Evolutionary conservation across 495 filamentous ascomycete species (phyloP).

Genomic region (Aspergillus coremiiformis): DNA sequence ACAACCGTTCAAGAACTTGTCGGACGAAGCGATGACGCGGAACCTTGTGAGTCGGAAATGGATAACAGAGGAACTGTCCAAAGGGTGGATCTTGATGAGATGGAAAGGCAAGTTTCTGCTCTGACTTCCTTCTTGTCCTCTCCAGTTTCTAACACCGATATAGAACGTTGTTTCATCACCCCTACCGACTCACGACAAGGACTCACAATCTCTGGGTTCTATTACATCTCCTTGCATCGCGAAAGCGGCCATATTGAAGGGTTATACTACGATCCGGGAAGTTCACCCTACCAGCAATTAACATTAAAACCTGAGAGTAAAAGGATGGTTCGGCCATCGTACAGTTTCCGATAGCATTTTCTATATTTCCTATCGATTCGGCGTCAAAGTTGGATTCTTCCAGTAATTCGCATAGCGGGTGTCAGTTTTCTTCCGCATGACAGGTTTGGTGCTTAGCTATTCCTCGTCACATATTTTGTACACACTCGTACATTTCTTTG

Average conservation of each 20-base stretch:
- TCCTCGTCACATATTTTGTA: background rate
- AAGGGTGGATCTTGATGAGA: slow-evolving; percentile 66
- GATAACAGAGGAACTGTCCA: slow-evolving; percentile 44
- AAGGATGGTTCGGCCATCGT: slow-evolving; percentile 37
- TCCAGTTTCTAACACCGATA: slow-evolving; percentile 3
- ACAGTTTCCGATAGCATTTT: slow-evolving; percentile 30
- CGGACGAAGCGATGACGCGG: slow-evolving; percentile 51
- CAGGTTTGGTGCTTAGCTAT: background rate
- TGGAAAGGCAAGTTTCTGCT: slow-evolving; percentile 56
- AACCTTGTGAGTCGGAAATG: slow-evolving; percentile 52
- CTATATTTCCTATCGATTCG: background rate
- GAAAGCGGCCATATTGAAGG: slow-evolving; percentile 58
- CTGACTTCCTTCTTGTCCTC: background rate
- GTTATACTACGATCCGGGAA: slow-evolving; percentile 65
- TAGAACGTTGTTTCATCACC: slow-evolving; percentile 66
- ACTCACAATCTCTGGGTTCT: slow-evolving; percentile 70
- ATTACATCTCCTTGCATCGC: slow-evolving; percentile 60
- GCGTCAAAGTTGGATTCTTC: background rate
- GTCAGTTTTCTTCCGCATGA: background rate
- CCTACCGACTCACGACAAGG: slow-evolving; percentile 49
- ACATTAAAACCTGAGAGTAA: slow-evolving; percentile 46
- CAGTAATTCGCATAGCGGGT: slow-evolving; percentile 13
- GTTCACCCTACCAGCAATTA: slow-evolving; percentile 64
- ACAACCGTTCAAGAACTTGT: slow-evolving; percentile 54
- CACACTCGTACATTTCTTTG: background rate